Conservation (phyloP, 495 filamentous ascomycete species). For the Aspergillus funiculosus region DNA sequence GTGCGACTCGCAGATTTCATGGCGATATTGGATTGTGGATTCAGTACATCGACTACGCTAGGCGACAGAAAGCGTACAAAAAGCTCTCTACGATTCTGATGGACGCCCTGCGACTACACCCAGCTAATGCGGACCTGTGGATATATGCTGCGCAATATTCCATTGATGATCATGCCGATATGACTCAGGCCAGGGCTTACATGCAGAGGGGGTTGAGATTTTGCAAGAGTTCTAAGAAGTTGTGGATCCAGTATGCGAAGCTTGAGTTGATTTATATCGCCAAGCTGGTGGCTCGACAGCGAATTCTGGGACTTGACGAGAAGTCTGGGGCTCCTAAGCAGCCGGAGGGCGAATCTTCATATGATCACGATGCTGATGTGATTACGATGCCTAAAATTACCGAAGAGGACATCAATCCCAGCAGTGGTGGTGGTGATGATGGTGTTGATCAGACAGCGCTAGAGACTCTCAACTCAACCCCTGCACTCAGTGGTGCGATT, state of each 20-base stretch:
- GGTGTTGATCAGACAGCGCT: slow-evolving; percentile 47
- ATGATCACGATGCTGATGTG: slow-evolving; percentile 46
- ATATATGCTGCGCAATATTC: slow-evolving; percentile 72
- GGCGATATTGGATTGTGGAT: slow-evolving; percentile 83
- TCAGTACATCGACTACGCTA: slow-evolving; percentile 80
- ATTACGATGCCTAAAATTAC: slow-evolving; percentile 59
- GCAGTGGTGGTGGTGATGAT: slow-evolving; percentile 42
- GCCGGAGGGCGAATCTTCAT: slow-evolving; percentile 32
- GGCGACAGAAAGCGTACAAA: slow-evolving; percentile 68
- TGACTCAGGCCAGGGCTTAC: slow-evolving; percentile 77
- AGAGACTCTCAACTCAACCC: slow-evolving; percentile 64
- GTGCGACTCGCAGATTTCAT: slow-evolving; percentile 78
- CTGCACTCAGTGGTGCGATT: slow-evolving; percentile 82
- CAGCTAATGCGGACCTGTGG: slow-evolving; percentile 80
- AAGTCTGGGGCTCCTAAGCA: slow-evolving; percentile 36
- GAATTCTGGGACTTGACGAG: slow-evolving; percentile 62
- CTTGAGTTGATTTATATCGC: slow-evolving; percentile 88
- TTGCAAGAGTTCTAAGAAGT: slow-evolving; percentile 59
- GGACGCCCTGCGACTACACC: slow-evolving; percentile 73
- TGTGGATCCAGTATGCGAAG: slow-evolving; percentile 89
- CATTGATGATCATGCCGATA: slow-evolving; percentile 73
- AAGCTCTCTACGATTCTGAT: slow-evolving; percentile 74
- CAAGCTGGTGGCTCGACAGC: slow-evolving; percentile 66
- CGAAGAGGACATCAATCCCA: slow-evolving; percentile 60
- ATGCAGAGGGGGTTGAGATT: slow-evolving; percentile 86